Evolutionary conservation across 129 eudicot species (phyloP), one percentile per base, ranked within the genome.

Genomic region (Flaveria trinervia): DNA sequence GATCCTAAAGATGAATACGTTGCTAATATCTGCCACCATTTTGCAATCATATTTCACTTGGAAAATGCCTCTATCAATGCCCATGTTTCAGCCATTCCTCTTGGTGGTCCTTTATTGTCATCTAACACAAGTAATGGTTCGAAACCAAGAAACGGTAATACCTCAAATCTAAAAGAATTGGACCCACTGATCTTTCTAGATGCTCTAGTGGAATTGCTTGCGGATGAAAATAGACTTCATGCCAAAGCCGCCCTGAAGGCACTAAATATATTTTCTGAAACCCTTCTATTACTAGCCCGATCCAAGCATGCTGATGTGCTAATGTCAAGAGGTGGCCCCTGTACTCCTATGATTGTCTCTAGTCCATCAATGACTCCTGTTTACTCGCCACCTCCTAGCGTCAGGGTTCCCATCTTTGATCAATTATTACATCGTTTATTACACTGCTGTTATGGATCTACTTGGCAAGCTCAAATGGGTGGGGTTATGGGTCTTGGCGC

Each of bases 391-490:
- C 99, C 99, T 75, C 94, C 99, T 5, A 95, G 97, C 80, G 92
- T 95, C 16, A 87, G 97, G 76, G 89, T 91, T 72, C 97, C 94
- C 26, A 89, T 92, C 48, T 91, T 95, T 80, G 99, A 95, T 65
- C 99, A 95, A 60, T 92, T 95, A 82, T 70, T 95, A 62, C 99
- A 92, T 75, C 96, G 99, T 39, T 92, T 95, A 68, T 57, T 95
- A 57, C 99, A 95, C 77, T 91, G 96, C 75, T 95, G 97, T 84
- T 95, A 91, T 85, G 99, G 99, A 80, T 80, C 86, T 65, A 77
- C 91, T 36, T 95, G 99, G 99, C 99, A 95, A 85, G 87, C 97
- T 56, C 99, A 91, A 78, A 95, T 95, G 74, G 99, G 99, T n/a
- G 99, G 99, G 23, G 97, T 91, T 76, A 86, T 88, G 81, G 99